Conservation (phyloP, 176 grass and related monocot species). For the Coix lacrymajobi region DNA sequence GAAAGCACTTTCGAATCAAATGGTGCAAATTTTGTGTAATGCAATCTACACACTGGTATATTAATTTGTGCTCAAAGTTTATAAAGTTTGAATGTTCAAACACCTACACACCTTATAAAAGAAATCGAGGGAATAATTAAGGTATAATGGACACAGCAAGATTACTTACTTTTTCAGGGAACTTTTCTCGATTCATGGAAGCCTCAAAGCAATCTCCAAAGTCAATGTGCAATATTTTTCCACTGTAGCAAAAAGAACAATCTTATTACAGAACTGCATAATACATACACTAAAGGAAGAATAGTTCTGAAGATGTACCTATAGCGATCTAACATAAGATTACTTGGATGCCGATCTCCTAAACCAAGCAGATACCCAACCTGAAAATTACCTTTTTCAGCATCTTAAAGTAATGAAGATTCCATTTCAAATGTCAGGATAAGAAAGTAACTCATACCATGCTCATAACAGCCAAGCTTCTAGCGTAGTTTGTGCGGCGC, state of each 20-base stretch:
- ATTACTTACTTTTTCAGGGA: conserved; percentile 86
- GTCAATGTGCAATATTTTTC: conserved; percentile 99
- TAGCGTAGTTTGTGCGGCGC: conserved; percentile 91
- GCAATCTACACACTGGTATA: not conserved
- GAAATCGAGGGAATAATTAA: not conserved
- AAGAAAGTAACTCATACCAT: conserved; percentile 63
- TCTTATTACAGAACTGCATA: conserved; percentile 13
- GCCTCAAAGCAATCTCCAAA: conserved; percentile 99
- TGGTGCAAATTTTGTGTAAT: not conserved
- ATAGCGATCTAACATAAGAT: conserved; percentile 93
- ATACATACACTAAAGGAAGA: not conserved
- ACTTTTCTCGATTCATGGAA: conserved; percentile 97
- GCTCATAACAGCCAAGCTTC: conserved; percentile 99
- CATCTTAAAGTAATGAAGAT: conserved; percentile 10
- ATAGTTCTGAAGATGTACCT: conserved; percentile 42
- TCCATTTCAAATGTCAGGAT: not conserved
- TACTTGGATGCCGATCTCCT: conserved; percentile 96
- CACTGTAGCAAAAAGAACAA: conserved; percentile 51
- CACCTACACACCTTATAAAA: not conserved
- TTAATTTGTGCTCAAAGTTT: not conserved
- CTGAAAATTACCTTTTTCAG: conserved; percentile 47
- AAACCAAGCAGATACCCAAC: conserved; percentile 97
- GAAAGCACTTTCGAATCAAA: not conserved
- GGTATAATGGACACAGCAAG: conserved; percentile 17
- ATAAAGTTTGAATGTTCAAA: not conserved